Percentiles rank a stretch among this genome's conserved stretches.
Conservation (phyloP, 2,329 filamentous ascomycete species). For the Botryotinia globosa region DNA sequence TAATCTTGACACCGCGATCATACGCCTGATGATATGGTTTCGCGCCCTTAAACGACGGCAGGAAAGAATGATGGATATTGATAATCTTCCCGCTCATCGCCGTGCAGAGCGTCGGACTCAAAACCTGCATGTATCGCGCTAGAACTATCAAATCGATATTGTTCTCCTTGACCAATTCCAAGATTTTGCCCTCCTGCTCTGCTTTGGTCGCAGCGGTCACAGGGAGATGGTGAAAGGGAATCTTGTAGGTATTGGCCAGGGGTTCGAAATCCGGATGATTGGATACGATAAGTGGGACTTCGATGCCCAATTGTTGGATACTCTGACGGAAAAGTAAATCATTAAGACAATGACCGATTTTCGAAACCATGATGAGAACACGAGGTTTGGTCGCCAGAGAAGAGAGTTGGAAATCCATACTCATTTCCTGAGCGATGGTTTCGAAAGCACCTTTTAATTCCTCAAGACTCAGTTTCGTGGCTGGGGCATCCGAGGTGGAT, state of each 20-base stretch:
- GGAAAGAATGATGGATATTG: conserved; percentile 88
- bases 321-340: conserved; percentile 78
- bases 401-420: conserved; percentile 70
- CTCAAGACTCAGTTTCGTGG: conserved; percentile 43
- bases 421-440: conserved; percentile 59
- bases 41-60: conserved; percentile 84
- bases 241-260: conserved; percentile 69
- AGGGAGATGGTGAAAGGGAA: conserved; percentile 77
- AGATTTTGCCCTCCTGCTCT: conserved; percentile 67
- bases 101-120: conserved; percentile 69
- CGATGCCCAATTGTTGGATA: conserved; percentile 67
- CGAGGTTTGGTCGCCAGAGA: conserved; percentile 67
- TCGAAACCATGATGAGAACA: conserved; percentile 85
- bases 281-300: conserved; percentile 75
- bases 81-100: conserved; percentile 85
- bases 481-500: conserved; percentile 36
- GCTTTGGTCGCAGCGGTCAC: conserved; percentile 76
- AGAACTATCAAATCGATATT: conserved; percentile 76
- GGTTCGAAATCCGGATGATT: conserved; percentile 74
- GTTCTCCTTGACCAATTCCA: conserved; percentile 67
- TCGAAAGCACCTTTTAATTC: conserved; percentile 56
- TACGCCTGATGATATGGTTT: conserved; percentile 88
- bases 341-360: conserved; percentile 83
- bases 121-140: conserved; percentile 84
- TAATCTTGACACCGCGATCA: conserved; percentile 84